Percentiles rank a stretch among this genome's conserved stretches.
These are phyloP conservation scores for Casuarina equisetifolia DNA, from an alignment of 306 rosid genomes.

Conservation along the genomic window DNA sequence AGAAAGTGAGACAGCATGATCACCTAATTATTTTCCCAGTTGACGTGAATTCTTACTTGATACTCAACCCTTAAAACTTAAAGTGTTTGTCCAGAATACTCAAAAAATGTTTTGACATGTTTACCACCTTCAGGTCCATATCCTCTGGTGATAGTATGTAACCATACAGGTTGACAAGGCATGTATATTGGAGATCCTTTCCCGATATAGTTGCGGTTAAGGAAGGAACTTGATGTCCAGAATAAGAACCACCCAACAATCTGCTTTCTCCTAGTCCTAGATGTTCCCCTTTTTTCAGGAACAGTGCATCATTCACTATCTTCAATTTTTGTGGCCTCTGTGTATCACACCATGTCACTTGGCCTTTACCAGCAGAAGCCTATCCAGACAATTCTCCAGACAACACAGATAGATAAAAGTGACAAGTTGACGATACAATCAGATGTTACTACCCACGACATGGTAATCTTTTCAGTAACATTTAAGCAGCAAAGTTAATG, in stretches of 20 bases:
- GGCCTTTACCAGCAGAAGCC: constrained; percentile 8
- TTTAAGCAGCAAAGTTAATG: neutral
- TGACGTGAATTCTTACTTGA: too few relatives aligned
- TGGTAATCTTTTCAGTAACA: neutral
- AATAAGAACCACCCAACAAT: neutral
- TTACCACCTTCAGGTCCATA: too few relatives aligned
- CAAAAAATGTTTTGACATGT: too few relatives aligned
- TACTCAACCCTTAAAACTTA: too few relatives aligned
- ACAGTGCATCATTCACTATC: neutral
- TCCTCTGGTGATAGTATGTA: too few relatives aligned
- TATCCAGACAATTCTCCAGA: neutral
- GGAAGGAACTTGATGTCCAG: neutral
- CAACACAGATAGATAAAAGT: neutral
- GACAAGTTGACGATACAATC: neutral
- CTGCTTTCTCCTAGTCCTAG: neutral
- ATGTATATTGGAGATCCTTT: neutral
- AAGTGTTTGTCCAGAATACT: too few relatives aligned
- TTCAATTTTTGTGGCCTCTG: neutral
- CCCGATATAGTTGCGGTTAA: neutral
- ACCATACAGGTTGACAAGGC: neutral
- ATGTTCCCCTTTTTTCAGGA: too few relatives aligned
- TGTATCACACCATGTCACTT: neutral
- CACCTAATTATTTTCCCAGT: too few relatives aligned
- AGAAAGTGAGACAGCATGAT: too few relatives aligned
- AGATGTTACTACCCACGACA: neutral